Percentiles rank a stretch among this genome's conserved stretches.
Evolutionary conservation across 129 eudicot species (phyloP).

Genomic region (Flaveria trinervia): DNA sequence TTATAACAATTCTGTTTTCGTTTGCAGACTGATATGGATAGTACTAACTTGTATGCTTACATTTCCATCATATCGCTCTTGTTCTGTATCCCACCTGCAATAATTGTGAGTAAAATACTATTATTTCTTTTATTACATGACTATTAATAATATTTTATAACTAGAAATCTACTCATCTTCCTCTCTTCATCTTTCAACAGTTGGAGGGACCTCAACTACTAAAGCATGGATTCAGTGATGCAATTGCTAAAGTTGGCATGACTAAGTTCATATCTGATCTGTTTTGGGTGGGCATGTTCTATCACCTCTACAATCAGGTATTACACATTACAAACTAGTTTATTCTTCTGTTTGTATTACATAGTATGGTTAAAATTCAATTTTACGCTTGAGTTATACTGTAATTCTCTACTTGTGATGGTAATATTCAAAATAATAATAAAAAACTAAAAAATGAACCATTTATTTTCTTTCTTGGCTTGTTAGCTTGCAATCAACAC

Average conservation of each 20-base stretch:
- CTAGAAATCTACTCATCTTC: neutral
- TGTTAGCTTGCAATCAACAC: conserved; percentile 92
- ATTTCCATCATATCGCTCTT: conserved; percentile 85
- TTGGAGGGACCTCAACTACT: conserved; percentile 85
- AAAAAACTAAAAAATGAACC: neutral
- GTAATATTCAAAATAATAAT: no score
- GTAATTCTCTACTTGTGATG: no score
- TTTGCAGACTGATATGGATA: conserved; percentile 95
- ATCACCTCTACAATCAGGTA: conserved; percentile 98
- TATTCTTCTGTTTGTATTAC: neutral
- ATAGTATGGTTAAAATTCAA: neutral
- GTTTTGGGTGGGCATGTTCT: conserved; percentile 96
- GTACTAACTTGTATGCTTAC: conserved; percentile 94
- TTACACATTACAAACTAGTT: neutral
- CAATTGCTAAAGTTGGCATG: conserved; percentile 91
- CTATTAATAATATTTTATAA: neutral
- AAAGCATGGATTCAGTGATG: conserved; percentile 77
- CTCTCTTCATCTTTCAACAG: conserved; percentile 39
- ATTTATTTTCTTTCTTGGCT: conserved; percentile 2
- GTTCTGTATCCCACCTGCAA: conserved; percentile 89
- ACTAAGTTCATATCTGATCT: conserved; percentile 85
- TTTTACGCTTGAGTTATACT: no score
- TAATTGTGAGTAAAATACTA: conserved; percentile 58
- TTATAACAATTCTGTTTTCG: conserved; percentile 4
- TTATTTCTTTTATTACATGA: neutral